A percentile compares a stretch with the other conserved stretches of the same genome.
Evolutionary conservation across 257 asterid genomes (phyloP).

Genomic region (Solanum sitiens): DNA sequence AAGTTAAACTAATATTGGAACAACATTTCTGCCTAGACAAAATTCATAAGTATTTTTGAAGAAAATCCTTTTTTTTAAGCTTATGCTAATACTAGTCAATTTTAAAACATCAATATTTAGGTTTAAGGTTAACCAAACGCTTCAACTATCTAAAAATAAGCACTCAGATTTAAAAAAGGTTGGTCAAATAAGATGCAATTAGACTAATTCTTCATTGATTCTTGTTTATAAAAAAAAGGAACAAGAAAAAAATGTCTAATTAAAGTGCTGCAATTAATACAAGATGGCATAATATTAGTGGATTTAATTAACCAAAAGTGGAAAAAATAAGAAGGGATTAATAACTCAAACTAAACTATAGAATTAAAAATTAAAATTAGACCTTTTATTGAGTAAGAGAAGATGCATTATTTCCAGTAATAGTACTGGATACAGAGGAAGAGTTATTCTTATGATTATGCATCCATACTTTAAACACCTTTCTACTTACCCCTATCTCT

Average conservation of each 20-base stretch:
- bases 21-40: not conserved
- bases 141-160: not conserved
- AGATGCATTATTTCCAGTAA: constrained; percentile 40
- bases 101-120: not conserved
- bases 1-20: not conserved
- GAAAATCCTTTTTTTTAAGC: too few relatives aligned
- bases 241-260: not conserved
- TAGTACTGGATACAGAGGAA: constrained; percentile 10
- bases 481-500: constrained; percentile 50
- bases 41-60: too few relatives aligned
- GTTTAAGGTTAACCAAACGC: not conserved
- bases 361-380: not conserved
- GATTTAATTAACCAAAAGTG: not conserved
- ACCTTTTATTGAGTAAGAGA: constrained; percentile 38
- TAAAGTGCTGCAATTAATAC: not conserved
- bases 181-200: not conserved
- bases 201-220: not conserved
- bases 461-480: constrained; percentile 83
- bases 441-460: constrained; percentile 55
- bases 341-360: not conserved
- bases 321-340: not conserved
- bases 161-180: not conserved
- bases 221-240: not conserved
- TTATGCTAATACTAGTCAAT: not conserved
- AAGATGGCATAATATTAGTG: not conserved